Evolutionary conservation across 2,329 filamentous ascomycete genomes (phyloP).

Genomic region (Tricladium varicosporioides): DNA sequence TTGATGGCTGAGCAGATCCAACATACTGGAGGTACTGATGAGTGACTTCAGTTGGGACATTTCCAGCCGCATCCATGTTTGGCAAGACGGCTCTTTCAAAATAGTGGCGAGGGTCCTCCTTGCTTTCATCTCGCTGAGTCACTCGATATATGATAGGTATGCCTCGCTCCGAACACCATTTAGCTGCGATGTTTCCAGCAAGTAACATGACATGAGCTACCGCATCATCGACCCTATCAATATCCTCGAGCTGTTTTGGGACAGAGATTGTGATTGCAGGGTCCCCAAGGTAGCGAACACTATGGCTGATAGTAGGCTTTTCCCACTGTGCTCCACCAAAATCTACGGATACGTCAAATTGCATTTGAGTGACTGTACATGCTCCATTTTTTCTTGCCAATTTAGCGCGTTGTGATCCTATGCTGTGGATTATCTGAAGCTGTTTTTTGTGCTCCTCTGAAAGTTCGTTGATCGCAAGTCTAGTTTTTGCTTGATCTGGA

Average conservation of each 20-base stretch:
- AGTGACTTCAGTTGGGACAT: constrained; percentile 10
- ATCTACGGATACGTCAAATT: constrained; percentile 12
- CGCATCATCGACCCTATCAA: constrained; percentile 29
- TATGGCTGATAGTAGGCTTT: not conserved
- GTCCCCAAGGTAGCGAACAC: constrained; percentile 19
- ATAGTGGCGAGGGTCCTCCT: constrained; percentile 26
- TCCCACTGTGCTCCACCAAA: constrained; percentile 15
- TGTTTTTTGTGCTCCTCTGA: constrained; percentile 43
- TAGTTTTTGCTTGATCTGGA: constrained; percentile 38
- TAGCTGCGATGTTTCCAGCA: constrained; percentile 59
- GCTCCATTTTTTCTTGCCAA: constrained; percentile 16
- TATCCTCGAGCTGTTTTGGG: not conserved
- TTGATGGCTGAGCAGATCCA: constrained; percentile 52
- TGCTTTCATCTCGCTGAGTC: constrained; percentile 26
- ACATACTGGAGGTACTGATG: constrained; percentile 36
- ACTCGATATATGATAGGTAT: constrained; percentile 58
- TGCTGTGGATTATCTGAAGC: constrained; percentile 45
- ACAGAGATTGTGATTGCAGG: constrained; percentile 27
- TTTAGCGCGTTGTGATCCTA: constrained; percentile 41
- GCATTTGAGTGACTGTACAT: not conserved
- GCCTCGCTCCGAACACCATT: constrained; percentile 56
- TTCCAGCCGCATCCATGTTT: constrained; percentile 17
- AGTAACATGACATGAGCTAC: constrained; percentile 57
- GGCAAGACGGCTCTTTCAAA: constrained; percentile 24
- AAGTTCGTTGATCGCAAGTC: constrained; percentile 43